These are phyloP conservation scores for Ganoderma boninense DNA, from an alignment of 1,284 basidiomycete genomes.

Conservation along the genomic window DNA sequence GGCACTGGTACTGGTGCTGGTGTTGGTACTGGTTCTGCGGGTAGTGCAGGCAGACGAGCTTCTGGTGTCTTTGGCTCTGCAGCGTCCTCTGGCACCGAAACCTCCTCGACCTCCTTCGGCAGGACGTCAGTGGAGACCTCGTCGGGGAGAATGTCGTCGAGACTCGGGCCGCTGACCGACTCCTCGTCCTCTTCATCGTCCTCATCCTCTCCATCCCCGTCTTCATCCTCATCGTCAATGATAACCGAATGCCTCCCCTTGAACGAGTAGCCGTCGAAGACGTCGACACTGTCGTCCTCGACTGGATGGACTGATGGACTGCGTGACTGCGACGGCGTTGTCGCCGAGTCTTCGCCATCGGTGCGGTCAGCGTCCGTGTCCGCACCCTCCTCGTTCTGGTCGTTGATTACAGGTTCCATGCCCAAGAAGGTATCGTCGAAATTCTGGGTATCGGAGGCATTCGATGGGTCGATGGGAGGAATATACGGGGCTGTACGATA, in stretches of 20 bases:
- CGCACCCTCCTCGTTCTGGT: constrained; percentile 58
- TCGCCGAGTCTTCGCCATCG: constrained; percentile 75
- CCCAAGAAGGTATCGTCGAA: constrained; percentile 98
- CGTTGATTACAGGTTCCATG: constrained; percentile 89
- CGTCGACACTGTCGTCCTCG: constrained; percentile 66
- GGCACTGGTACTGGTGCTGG: constrained; percentile 32
- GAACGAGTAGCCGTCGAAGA: constrained; percentile 91
- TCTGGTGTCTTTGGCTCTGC: constrained; percentile 79
- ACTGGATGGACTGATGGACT: constrained; percentile 69
- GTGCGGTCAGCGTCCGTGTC: constrained; percentile 73
- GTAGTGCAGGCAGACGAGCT: constrained; percentile 59
- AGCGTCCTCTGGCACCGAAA: constrained; percentile 43
- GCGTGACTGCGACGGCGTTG: constrained; percentile 76
- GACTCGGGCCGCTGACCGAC: constrained; percentile 34
- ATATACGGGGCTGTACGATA: constrained; percentile 86
- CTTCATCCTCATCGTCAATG: constrained; percentile 73
- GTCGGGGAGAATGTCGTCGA: constrained; percentile 37
- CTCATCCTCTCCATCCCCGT: constrained; percentile 53
- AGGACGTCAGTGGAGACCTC: constrained; percentile 24
- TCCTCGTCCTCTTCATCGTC: constrained; percentile 44
- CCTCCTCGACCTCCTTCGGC: constrained; percentile 38
- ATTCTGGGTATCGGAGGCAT: constrained; percentile 96
- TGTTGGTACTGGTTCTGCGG: constrained; percentile 42
- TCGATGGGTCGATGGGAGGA: constrained; percentile 90
- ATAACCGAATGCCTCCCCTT: constrained; percentile 84